Percentiles rank a stretch among this genome's conserved stretches.
Conservation (phyloP, 129 eudicot genomes). For the Mikania micrantha region DNA sequence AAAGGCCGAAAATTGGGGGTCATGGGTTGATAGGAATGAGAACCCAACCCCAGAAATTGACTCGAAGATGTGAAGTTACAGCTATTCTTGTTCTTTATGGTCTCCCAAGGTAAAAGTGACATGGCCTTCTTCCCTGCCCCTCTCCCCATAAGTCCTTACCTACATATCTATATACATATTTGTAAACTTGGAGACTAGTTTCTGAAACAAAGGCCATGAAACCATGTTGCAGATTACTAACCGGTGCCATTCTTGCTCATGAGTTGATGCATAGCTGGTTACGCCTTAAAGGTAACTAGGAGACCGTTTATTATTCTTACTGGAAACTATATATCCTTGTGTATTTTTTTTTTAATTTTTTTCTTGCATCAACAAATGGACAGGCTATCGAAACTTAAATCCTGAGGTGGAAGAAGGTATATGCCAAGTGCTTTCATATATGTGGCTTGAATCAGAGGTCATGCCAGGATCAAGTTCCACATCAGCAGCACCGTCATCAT, state of each 20-base stretch:
- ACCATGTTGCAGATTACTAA: constrained; percentile 64
- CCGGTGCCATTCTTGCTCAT: constrained; percentile 98
- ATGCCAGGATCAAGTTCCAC: constrained; percentile 50
- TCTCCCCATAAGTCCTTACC: not conserved
- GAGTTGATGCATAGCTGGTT: constrained; percentile 98
- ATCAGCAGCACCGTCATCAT: constrained; percentile 60
- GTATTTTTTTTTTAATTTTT: not conserved
- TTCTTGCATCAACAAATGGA: not conserved
- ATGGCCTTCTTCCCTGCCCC: not conserved
- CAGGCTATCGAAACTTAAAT: constrained; percentile 78
- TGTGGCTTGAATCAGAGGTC: constrained; percentile 99
- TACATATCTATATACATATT: not conserved
- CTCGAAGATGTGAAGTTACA: constrained; percentile 89
- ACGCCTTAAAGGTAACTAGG: constrained; percentile 74
- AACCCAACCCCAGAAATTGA: constrained; percentile 89
- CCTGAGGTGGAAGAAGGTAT: constrained; percentile 96
- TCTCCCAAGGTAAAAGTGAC: constrained; percentile 72
- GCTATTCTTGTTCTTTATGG: constrained; percentile 97
- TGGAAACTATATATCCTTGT: not conserved
- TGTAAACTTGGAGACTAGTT: constrained; percentile 3
- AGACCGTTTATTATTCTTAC: not conserved
- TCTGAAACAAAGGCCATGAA: constrained; percentile 15
- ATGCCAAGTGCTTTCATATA: constrained; percentile 89
- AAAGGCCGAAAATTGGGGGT: constrained; percentile 78
- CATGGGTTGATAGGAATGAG: constrained; percentile 76